Evolutionary conservation across 2,329 filamentous ascomycete genomes (phyloP), one percentile per base, ranked within the genome.

Genomic region (Hymenoscyphus infarciens): DNA sequence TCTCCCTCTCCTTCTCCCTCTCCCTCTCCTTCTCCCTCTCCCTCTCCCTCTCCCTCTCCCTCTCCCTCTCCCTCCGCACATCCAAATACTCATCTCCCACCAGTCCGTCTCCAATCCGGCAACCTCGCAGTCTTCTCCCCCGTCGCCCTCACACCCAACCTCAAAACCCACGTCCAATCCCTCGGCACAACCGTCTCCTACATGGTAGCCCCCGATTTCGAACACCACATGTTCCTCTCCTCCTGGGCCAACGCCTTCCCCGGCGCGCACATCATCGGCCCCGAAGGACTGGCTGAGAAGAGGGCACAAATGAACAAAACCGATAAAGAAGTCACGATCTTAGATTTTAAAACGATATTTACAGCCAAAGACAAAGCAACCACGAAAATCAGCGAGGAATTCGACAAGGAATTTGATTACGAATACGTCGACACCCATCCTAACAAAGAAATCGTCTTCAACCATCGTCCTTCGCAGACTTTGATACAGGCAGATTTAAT

Each of bases 191-290:
- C 86, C 52, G 85, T 97, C 59, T 84, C 83, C 68, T 98, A 98
- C 81, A 87, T 99, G 68, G 81, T 94, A 29, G 94, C 95, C 0
- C 86, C 89, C 1, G 95, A 99, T 75, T 82, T 91, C 59, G 92
- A 99, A 79, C 95, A 99, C 77, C 95, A 99, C 82, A 91, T 99
- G 74, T 96, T 95, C 80, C 75, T 99, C 60, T 88, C 90, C 0
- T 82, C 91, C 57, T 99, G 95, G 94, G 86, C 90, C 71, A 79
- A 83, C 57, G 90, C 86, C 29, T 98, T 86, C 74, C 93, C 94
- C 0, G 75, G 83, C 52, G 93, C 94, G 35, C 87, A 88, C 70
- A 82, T 99, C 56, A 84, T 98, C 70, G 94, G 87, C 1, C 90
- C 91, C 1, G 88, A 94, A 70, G 91, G 91, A 0, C 84, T 99